Base-by-base conservation (phyloP, 164 flowering plant species). In the Malania oleifera region DNA sequence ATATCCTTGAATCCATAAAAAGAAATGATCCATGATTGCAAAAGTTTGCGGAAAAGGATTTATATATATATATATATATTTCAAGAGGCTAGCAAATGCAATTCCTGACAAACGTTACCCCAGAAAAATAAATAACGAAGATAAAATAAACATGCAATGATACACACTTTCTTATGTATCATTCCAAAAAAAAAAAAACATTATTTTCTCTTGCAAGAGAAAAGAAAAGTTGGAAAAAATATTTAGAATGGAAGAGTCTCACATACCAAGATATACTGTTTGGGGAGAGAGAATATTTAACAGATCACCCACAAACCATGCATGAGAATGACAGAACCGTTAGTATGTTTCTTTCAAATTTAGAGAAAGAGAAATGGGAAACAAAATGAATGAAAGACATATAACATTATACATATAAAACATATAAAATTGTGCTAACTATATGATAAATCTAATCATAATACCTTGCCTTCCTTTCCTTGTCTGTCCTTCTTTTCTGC, bases 401-500 rank as follows among this genome's bases (percentile, higher is more conserved):
- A 19, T n/a, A n/a, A n/a, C 25, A 38, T 44, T 11, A 1, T n/a
- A 6, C 27, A 59, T 25, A 24, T 53, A 0, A 58, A 51, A 56
- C 20, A 7, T 7, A 31, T 25, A 35, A 12, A 52, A 38, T 15
- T 13, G 3, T 15, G 17, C 4, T 52, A 29, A 20, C 24, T 6
- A 20, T 1, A 15, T 9, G 9, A 41, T 43, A 43, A n/a, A n/a
- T 45, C 19, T 20, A 28, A 12, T 24, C 8, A 28, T 17, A 49
- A 60, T 14, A 84, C 96, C 96, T 83, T 89, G 96, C 61, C 93
- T 80, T 72, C 96, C 96, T 76, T 89, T 89, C 65, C 96, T 81
- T 3, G 93, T 89, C 70, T 89, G 96, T 31, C 96, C 96, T 71
- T 89, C 96, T 67, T 86, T 89, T 59, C 87, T 82, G 63, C 96